phyloP scores from a whole-genome alignment of 129 eudicot genomes.

The Smallanthus sonchifolius region DNA sequence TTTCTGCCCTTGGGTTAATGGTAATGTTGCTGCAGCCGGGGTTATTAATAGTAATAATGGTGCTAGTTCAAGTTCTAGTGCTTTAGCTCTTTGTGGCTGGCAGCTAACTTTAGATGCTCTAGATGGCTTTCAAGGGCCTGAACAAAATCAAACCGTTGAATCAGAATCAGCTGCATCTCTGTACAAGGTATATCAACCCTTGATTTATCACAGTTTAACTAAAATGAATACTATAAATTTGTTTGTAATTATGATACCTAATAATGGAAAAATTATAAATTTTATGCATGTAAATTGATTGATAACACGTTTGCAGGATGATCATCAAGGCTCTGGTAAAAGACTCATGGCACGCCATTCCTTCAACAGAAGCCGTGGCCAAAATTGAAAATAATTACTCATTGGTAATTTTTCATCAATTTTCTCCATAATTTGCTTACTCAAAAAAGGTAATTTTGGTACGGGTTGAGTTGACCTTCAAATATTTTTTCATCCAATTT shows the following conservation, averaged over 20 bases:
- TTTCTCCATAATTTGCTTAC: not conserved
- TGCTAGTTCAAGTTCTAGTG: constrained; percentile 60
- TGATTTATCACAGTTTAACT: not conserved
- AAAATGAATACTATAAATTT: not conserved
- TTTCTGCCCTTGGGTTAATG: constrained; percentile 98
- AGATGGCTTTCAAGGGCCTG: constrained; percentile 87
- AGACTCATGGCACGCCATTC: constrained; percentile 81
- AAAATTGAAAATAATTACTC: constrained; percentile 33
- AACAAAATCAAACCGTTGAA: constrained; percentile 72
- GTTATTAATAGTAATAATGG: constrained; percentile 50
- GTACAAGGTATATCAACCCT: constrained; percentile 28
- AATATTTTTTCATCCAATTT: not conserved
- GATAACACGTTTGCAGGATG: constrained; percentile 57
- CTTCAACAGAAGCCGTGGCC: constrained; percentile 71
- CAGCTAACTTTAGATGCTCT: constrained; percentile 95
- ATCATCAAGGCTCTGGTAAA: constrained; percentile 49
- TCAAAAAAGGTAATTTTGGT: not conserved
- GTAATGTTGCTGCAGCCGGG: constrained; percentile 97
- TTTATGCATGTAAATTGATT: not conserved
- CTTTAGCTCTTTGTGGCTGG: constrained; percentile 91
- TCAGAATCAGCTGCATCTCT: constrained; percentile 98
- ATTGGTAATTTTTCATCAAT: not conserved
- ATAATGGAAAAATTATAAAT: too few relatives aligned
- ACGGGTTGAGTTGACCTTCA: not conserved
- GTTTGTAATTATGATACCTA: not conserved